Conservation (phyloP, 306 rosid genomes). For the Acacia acuminata region DNA sequence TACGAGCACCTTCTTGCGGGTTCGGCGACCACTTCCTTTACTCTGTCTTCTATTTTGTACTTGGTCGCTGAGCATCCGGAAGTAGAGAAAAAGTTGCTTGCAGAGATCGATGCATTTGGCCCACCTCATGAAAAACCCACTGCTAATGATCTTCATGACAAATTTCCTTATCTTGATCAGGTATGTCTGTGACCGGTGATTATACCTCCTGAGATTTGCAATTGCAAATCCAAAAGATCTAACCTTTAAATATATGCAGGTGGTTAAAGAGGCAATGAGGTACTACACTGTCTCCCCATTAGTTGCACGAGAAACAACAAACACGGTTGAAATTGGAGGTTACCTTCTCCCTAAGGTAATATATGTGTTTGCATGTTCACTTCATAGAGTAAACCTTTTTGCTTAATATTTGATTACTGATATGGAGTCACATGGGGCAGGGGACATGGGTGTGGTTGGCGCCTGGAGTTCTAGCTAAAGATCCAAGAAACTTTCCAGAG, state of each 20-base stretch:
- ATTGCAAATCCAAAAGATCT: background rate
- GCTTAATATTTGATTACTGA: background rate
- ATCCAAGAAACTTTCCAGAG: slow-evolving; percentile 79
- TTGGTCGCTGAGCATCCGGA: slow-evolving; percentile 81
- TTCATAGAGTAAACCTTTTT: background rate
- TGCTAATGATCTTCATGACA: slow-evolving; percentile 70
- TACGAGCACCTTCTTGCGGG: slow-evolving; percentile 95
- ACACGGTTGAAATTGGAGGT: slow-evolving; percentile 81
- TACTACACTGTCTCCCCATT: slow-evolving; percentile 78
- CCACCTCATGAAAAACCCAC: slow-evolving; percentile 54
- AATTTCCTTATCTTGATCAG: slow-evolving; percentile 87
- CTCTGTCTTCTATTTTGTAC: slow-evolving; percentile 71
- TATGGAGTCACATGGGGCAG: slow-evolving; percentile 43
- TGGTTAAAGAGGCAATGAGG: slow-evolving; percentile 90
- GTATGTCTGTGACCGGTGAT: slow-evolving; percentile 32
- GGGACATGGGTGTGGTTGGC: slow-evolving; percentile 99
- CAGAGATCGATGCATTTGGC: slow-evolving; percentile 75
- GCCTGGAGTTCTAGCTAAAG: slow-evolving; percentile 87
- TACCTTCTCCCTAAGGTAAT: slow-evolving; percentile 89
- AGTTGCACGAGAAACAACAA: slow-evolving; percentile 90
- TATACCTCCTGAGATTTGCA: background rate
- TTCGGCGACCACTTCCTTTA: slow-evolving; percentile 84
- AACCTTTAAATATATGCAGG: slow-evolving; percentile 47
- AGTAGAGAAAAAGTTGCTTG: slow-evolving; percentile 69
- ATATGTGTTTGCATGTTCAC: background rate